Evolutionary conservation across 495 filamentous ascomycete genomes (phyloP).

Genomic region (Ascobolus immersus): DNA sequence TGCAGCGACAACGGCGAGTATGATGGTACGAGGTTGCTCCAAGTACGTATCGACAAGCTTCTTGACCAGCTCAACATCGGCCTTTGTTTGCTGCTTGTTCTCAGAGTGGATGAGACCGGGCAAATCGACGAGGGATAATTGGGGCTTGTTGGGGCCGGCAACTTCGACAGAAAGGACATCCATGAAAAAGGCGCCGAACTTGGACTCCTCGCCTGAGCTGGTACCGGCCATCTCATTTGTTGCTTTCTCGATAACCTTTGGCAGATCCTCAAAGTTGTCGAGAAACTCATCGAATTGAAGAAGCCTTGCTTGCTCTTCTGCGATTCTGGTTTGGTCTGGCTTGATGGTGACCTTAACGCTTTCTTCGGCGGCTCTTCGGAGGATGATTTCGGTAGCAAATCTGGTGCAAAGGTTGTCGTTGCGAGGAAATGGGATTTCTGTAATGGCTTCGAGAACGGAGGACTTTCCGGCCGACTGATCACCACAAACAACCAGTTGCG

Average conservation of each 20-base stretch:
- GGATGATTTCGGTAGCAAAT: conserved; percentile 26
- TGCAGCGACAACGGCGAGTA: conserved; percentile 15
- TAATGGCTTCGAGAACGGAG: conserved; percentile 19
- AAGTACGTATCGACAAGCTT: conserved; percentile 24
- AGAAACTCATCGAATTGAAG: conserved; percentile 18
- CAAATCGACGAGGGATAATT: conserved; percentile 29
- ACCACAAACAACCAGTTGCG: conserved; percentile 22
- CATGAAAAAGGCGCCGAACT: conserved; percentile 23
- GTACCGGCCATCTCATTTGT: not conserved
- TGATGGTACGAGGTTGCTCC: conserved; percentile 21
- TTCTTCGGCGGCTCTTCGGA: conserved; percentile 17
- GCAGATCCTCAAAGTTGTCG: conserved; percentile 7
- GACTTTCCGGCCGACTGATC: conserved; percentile 20
- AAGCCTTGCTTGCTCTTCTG: conserved; percentile 7
- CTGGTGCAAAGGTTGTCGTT: conserved; percentile 18
- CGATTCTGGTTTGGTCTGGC: conserved; percentile 13
- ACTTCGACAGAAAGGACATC: conserved; percentile 28
- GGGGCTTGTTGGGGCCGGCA: conserved; percentile 21
- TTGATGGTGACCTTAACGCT: conserved; percentile 19
- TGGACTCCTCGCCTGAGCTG: conserved; percentile 3
- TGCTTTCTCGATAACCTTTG: not conserved
- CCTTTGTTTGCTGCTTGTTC: conserved; percentile 17
- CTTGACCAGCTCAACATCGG: conserved; percentile 17
- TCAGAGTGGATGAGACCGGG: conserved; percentile 25
- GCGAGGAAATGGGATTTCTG: conserved; percentile 18